Percentiles rank a stretch among this genome's conserved stretches.
Evolutionary conservation across 352 stramenopile species (phyloP).

Genomic region (Phytopythium boreale): DNA sequence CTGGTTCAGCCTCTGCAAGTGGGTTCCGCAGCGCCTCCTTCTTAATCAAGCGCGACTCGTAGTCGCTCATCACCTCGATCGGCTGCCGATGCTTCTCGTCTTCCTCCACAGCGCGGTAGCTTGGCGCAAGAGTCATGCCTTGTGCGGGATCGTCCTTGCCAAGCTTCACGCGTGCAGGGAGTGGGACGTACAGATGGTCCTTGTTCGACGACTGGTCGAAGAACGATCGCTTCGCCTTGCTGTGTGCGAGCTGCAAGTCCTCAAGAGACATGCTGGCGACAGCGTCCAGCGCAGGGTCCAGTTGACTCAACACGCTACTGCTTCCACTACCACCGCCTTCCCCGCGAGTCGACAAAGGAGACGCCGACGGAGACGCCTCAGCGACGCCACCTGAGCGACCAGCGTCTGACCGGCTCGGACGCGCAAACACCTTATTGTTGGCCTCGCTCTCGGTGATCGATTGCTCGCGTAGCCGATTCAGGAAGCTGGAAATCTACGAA

Average conservation of each 20-base stretch:
- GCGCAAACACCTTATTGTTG: slow-evolving; percentile 76
- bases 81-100: slow-evolving; percentile 83
- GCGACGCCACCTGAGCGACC: slow-evolving; percentile 8
- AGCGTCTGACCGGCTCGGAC: slow-evolving; percentile 20
- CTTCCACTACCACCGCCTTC: slow-evolving; percentile 11
- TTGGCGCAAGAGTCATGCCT: slow-evolving; percentile 51
- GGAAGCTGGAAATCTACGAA: slow-evolving; percentile 57
- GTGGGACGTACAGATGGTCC: slow-evolving; percentile 33
- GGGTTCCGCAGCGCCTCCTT: slow-evolving; percentile 85
- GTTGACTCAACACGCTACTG: slow-evolving; percentile 12
- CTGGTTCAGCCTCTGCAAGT: slow-evolving; percentile 76
- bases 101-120: slow-evolving; percentile 58
- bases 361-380: slow-evolving; percentile 39
- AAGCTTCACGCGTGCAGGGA: slow-evolving; percentile 19
- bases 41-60: slow-evolving; percentile 83
- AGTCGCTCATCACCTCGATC: slow-evolving; percentile 89
- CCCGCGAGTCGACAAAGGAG: slow-evolving; percentile 20
- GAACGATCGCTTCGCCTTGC: slow-evolving; percentile 46
- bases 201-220: slow-evolving; percentile 42
- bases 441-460: slow-evolving; percentile 70
- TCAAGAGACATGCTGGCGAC: slow-evolving; percentile 67
- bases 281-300: slow-evolving; percentile 41
- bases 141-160: slow-evolving; percentile 14
- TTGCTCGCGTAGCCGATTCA: slow-evolving; percentile 73
- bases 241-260: slow-evolving; percentile 45